Base-by-base conservation (phyloP, 306 rosid genomes). In the Lathyrus tuberosus region DNA sequence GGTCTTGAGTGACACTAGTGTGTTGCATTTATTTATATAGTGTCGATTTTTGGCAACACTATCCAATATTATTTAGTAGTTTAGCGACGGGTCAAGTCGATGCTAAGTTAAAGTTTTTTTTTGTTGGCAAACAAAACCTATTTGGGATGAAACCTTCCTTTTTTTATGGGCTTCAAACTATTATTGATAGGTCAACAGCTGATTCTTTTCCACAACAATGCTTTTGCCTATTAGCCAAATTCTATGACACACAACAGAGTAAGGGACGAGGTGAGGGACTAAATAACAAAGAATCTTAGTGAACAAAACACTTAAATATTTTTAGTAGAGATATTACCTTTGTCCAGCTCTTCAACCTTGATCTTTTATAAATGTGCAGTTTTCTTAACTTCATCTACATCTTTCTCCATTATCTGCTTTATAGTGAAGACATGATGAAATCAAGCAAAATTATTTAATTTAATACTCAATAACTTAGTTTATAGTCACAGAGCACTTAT, bases 171-270 rank as follows among this genome's bases (percentile, higher is more conserved):
- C n/a, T n/a, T n/a, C n/a, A n/a, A n/a, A n/a, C 90, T 28, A 88
- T 88, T 85, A 97, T 83, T 15, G 98, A 90, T 62, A 96, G 87
- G 80, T 93, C 97, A 46, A 88, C 83, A 65, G 90, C 91, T 12
- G 96, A 75, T 84, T 97, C 98, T 82, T 90, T 85, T 76, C 96
- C 98, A n/a, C 97, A 93, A 16, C 97, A 96, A 30, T 86, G 82
- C 84, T 84, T 90, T 76, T 88, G 96, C 78, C 98, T 84, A 77
- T 85, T 93, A 59, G 87, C 83, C 76, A 93, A 79, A 87, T 90
- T 93, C 98, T 93, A 80, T 42, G 69, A 69, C 70, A 81, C 75
- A 67, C 46, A 77, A 59, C 35, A 46, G 18, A 43, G 70, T 28
- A 3, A 74, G 60, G 54, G 71, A 70, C 22, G 52, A 61, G 40